These are phyloP conservation scores for Aspergillus carlsbadensis DNA, from an alignment of 495 filamentous ascomycete genomes.

Conservation along the genomic window DNA sequence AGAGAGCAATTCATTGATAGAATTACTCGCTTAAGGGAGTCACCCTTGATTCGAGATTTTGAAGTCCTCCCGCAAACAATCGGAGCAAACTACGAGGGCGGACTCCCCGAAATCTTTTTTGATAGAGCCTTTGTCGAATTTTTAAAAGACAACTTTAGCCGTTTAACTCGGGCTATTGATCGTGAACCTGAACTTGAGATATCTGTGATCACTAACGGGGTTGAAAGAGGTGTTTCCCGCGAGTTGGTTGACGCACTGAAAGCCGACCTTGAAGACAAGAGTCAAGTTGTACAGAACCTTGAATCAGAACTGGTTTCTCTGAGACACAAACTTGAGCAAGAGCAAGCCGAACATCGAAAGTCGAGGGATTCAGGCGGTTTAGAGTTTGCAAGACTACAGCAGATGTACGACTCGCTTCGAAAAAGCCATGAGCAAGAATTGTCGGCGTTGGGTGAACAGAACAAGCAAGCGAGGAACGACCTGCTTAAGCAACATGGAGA, in stretches of 20 bases:
- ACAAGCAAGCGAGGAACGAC: slow-evolving; percentile 43
- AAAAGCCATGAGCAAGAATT: slow-evolving; percentile 63
- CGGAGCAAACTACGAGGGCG: slow-evolving; percentile 51
- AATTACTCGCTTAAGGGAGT: slow-evolving; percentile 72
- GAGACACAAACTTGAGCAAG: slow-evolving; percentile 70
- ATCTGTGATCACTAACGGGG: slow-evolving; percentile 70
- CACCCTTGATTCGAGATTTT: slow-evolving; percentile 86
- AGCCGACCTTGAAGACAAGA: slow-evolving; percentile 71
- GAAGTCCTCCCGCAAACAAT: slow-evolving; percentile 77
- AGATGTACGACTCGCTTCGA: slow-evolving; percentile 70
- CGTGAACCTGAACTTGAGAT: slow-evolving; percentile 86
- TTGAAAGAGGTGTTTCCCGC: slow-evolving; percentile 79
- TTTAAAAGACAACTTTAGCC: slow-evolving; percentile 91
- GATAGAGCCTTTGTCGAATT: slow-evolving; percentile 89
- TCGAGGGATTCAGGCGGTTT: slow-evolving; percentile 64
- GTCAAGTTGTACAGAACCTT: slow-evolving; percentile 63
- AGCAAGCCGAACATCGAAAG: slow-evolving; percentile 70
- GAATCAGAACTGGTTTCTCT: slow-evolving; percentile 66
- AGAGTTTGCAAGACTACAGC: slow-evolving; percentile 66
- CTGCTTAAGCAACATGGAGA: slow-evolving; percentile 48
- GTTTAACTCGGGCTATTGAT: slow-evolving; percentile 82
- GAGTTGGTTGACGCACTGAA: slow-evolving; percentile 82
- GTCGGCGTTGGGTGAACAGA: slow-evolving; percentile 46
- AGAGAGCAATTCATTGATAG: slow-evolving; percentile 88
- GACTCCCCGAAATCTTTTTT: slow-evolving; percentile 81